Base-by-base conservation (phyloP, 257 asterid species). In the Leptodermis oblonga region DNA sequence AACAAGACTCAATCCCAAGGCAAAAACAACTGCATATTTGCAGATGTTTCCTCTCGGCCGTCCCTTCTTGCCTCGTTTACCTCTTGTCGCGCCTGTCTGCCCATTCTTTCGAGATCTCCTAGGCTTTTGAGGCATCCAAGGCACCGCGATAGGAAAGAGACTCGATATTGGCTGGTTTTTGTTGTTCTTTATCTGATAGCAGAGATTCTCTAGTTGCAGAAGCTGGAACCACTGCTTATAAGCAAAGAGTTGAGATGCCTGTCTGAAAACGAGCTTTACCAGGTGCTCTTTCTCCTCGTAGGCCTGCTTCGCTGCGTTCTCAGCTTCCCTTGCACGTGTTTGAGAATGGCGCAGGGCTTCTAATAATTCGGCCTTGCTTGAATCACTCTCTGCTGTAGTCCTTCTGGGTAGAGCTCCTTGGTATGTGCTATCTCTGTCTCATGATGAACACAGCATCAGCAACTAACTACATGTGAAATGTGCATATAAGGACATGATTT, bases 311-410 rank as follows among this genome's bases (percentile, higher is more conserved):
- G 97, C 96, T 30, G 80, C 92, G 66, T 45, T 78, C 85, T 90
- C 98, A 2, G 98, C 97, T 81, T 90, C 95, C 78, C 98, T 87
- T 70, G 97, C 98, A 37, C 98, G 97, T 7, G 97, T 88, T 84
- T 92, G 98, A 28, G 97, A 92, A 74, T 86, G 98, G 14, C 92
- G 58, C 12, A 92, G 86, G 17, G 97, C 98, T 76, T 90, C 88
- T 69, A 90, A 77, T 43, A 92, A 79, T 74, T 79, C 82, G 69
- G 86, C 88, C 78, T 79, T 82, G 80, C 80, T 78, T 17, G 76
- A 22, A 23, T 79, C 85, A 5, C 77, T 74, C 41, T 76, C 83
- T 0, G 43, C 62, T 8, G 33, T 59, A 3, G 43, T 71, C 67
- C 28, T 45, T 59, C 72, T 85, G 17, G 67, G 62, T 53, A 17